Base-by-base conservation (phyloP, 805 yeast species). In the Lipomyces kockii region DNA sequence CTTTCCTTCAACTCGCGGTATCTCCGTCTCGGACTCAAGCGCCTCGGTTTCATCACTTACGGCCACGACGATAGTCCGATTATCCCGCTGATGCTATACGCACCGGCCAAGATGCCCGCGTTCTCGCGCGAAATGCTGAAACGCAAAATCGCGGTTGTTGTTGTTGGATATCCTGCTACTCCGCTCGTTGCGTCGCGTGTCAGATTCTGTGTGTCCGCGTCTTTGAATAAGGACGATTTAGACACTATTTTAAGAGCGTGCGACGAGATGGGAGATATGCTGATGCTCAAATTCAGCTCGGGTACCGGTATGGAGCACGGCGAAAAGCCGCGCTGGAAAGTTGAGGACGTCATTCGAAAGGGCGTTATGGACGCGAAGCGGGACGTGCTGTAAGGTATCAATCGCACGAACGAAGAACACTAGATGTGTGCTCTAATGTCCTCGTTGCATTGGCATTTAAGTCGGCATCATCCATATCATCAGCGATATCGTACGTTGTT, bases 51-150 rank as follows among this genome's bases (percentile, higher is more conserved):
- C 78, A 92, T 93, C 75, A 95, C 92, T 58, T 89, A 88, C 73
- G 99, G 99, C 72, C 90, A 90, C 70, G 97, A 95, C 73, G 99
- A 95, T 78, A 90, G 97, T 54, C 99, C 99, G 1, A 97, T 95
- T 62, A 87, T 95, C 67, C 99, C 99, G 43, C 78, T 94, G 69
- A 81, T 95, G 77, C 80, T 93, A 70, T 95, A 89, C 76, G 86
- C 91, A 62, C 99, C 99, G 29, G 88, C 96, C 35, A 94, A 93
- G 77, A 92, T 95, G 97, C 96, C 97, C 32, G 92, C 94, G 0
- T 86, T 92, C 70, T 89, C 97, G 58, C 85, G 97, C 77, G 85
- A 87, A 84, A 85, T 94, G 84, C 85, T 89, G 73, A 86, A 85
- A 71, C 83, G 86, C 79, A 90, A 90, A 62, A 88, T 95, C 68